Evolutionary conservation across 441 rosid species (phyloP).

Genomic region (Biscutella auriculata): DNA sequence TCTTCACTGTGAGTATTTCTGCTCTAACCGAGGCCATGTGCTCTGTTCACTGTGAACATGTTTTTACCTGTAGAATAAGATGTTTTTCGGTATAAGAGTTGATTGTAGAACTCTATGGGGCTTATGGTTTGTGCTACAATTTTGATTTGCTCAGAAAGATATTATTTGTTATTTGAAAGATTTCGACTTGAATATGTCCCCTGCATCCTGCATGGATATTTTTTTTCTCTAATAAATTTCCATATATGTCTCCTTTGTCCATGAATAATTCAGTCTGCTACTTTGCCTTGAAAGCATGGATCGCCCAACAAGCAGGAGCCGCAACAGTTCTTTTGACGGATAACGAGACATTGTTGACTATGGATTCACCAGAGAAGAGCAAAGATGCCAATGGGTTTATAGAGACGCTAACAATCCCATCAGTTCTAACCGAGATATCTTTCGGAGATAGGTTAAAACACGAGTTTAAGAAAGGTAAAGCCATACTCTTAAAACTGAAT

Average conservation of each 20-base stretch:
- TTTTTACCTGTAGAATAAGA: no score
- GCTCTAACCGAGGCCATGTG: no score
- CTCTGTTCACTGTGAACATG: no score
- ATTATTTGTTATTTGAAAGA: not conserved
- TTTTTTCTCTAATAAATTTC: not conserved
- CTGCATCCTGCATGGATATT: not conserved
- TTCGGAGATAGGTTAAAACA: slow-evolving; percentile 53
- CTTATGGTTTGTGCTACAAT: not conserved
- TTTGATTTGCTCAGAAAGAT: not conserved
- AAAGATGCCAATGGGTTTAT: slow-evolving; percentile 43
- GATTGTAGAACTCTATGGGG: not conserved
- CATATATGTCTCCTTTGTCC: not conserved
- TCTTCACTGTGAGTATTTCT: no score
- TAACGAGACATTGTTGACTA: slow-evolving; percentile 69
- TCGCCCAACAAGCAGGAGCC: slow-evolving; percentile 83
- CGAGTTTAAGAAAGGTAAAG: slow-evolving; percentile 50
- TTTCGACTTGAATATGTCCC: not conserved
- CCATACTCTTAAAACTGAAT: slow-evolving; percentile 50
- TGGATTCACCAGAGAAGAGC: slow-evolving; percentile 73
- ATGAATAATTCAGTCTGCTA: slow-evolving; percentile 45
- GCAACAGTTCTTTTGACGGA: slow-evolving; percentile 78
- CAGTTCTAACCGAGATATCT: slow-evolving; percentile 56
- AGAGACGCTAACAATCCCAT: slow-evolving; percentile 68
- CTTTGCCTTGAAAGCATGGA: slow-evolving; percentile 76
- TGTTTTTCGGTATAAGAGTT: no score